Base-by-base conservation (phyloP, 129 eudicot species). In the Glebionis coronaria region DNA sequence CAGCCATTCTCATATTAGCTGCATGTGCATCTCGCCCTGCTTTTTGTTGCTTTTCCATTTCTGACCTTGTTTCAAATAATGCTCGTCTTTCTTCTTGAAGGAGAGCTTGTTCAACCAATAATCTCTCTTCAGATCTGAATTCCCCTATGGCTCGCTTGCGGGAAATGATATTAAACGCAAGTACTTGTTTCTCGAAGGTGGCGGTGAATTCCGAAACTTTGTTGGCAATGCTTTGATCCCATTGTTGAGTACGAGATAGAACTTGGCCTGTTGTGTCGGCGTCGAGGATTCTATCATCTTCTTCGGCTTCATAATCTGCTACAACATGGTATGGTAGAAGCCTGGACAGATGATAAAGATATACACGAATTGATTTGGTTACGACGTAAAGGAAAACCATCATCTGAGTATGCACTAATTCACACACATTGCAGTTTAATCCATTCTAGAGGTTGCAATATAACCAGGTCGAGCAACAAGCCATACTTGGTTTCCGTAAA, bases 161-260 rank as follows among this genome's bases (percentile, higher is more conserved):
- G 13, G 81, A 77, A 5, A 77, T 77, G 61, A 77, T 70, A 13
- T 77, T 77, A 68, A 77, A 77, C 13, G 81, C 81, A 14, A 70
- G 77, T 2, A 77, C 81, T 56, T 77, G 81, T 77, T 63, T 77
- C 46, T 77, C 81, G 1, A 77, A 77, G 29, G 81, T 77, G 14
- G 76, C 81, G 8, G 81, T 77, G 73, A 77, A 77, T 65, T 77
- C 81, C 0, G 76, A 65, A 23, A 77, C 81, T 70, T 77, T 77
- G 68, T 70, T 71, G 19, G 81, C 81, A 9, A 77, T 93, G 61
- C 86, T 93, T 61, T 93, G 80, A 80, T 93, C 96, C 98, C 98
- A 77, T 56, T 77, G 81, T 23, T 77, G 81, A 9, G 72, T 70
- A 16, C 81, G 76, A 5, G 81, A 77, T 7, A 70, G 62, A 1